Evolutionary conservation across 1,139 yeast species (phyloP).

Genomic region (Candida mesenterica): DNA sequence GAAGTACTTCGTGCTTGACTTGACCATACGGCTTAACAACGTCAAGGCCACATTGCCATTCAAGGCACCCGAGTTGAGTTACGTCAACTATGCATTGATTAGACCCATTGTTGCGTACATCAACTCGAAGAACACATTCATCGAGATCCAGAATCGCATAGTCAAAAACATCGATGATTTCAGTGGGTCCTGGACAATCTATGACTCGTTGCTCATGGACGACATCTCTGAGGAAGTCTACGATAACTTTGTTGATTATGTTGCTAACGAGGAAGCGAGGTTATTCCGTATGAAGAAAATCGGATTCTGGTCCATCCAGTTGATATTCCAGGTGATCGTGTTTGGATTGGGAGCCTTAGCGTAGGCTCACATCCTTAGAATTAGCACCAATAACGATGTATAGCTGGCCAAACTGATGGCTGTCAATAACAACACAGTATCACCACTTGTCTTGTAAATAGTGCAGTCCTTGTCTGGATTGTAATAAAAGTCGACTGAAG

Average conservation of each 20-base stretch:
- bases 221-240: slow-evolving; percentile 88
- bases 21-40: slow-evolving; percentile 74
- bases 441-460: slow-evolving; percentile 51
- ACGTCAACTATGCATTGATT: slow-evolving; percentile 85
- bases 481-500: slow-evolving; percentile 46
- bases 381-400: slow-evolving; percentile 40
- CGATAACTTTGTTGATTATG: slow-evolving; percentile 85
- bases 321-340: slow-evolving; percentile 74
- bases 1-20: slow-evolving; percentile 71
- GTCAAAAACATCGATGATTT: slow-evolving; percentile 78
- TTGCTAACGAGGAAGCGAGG: slow-evolving; percentile 80
- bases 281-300: slow-evolving; percentile 73
- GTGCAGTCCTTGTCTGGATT: slow-evolving; percentile 39
- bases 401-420: slow-evolving; percentile 47
- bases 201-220: slow-evolving; percentile 88
- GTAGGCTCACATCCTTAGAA: slow-evolving; percentile 33
- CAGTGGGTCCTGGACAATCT: slow-evolving; percentile 95
- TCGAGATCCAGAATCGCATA: slow-evolving; percentile 84
- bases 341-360: slow-evolving; percentile 69
- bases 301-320: slow-evolving; percentile 91
- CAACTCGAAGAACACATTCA: slow-evolving; percentile 83
- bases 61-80: slow-evolving; percentile 78
- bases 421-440: slow-evolving; percentile 44
- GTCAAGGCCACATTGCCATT: slow-evolving; percentile 88
- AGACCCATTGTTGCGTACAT: slow-evolving; percentile 95